phyloP scores from a whole-genome alignment of 106 monocot genomes.

The Triglochin maritima region DNA sequence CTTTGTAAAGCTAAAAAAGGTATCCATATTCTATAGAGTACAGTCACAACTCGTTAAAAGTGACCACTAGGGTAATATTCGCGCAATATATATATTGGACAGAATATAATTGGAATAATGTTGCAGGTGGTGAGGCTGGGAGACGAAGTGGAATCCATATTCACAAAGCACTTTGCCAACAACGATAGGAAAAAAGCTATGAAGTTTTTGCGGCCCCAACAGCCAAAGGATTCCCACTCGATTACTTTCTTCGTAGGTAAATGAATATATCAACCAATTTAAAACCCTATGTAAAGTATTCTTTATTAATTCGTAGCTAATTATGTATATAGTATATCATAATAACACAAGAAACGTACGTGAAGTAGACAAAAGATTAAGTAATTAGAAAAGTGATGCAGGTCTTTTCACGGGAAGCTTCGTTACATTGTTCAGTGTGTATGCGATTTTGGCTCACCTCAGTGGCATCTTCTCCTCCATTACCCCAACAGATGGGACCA shows the following conservation, averaged over 20 bases:
- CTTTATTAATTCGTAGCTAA: too few species aligned
- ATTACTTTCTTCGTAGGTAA: constrained; percentile 92
- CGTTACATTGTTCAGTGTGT: constrained; percentile 72
- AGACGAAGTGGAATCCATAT: constrained; percentile 87
- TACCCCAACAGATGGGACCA: not conserved
- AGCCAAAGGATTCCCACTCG: constrained; percentile 72
- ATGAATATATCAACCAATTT: not conserved
- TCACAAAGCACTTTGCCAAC: constrained; percentile 66
- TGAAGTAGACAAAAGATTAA: too few species aligned
- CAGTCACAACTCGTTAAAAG: too few species aligned
- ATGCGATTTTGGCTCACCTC: constrained; percentile 85
- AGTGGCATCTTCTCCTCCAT: constrained; percentile 60
- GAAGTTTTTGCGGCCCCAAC: constrained; percentile 82
- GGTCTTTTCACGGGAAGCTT: constrained; percentile 94
- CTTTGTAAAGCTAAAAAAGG: too few species aligned
- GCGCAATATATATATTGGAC: too few species aligned
- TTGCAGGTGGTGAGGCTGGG: constrained; percentile 61
- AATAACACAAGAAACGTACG: too few species aligned
- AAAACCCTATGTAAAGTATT: too few species aligned
- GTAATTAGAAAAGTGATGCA: constrained; percentile 16
- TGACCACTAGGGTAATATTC: too few species aligned
- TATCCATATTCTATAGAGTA: too few species aligned
- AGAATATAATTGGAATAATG: too few species aligned
- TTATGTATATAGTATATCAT: too few species aligned
- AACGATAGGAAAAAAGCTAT: constrained; percentile 80